Base-by-base conservation (phyloP, 2,329 filamentous ascomycete species). In the Sclerotinia nivalis region DNA sequence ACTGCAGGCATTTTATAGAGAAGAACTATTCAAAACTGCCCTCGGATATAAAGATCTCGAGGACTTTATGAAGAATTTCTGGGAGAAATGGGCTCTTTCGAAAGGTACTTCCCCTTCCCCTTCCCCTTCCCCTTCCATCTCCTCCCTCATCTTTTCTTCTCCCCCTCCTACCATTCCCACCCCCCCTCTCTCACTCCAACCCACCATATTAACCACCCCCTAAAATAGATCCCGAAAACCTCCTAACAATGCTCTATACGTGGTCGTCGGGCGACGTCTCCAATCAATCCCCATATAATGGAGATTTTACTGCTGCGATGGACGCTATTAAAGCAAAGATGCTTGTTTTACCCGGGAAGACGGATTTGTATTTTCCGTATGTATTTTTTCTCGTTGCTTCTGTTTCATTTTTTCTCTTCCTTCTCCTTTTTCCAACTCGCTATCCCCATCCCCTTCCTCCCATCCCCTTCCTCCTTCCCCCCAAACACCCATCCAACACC, bases 301-400 rank as follows among this genome's bases (percentile, higher is more conserved):
- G 87, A 1, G 81, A 91, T 72, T 90, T 93, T 72, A 84, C 85
- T 70, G 84, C 85, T 67, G 88, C 90, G 0, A 84, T 95, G 86
- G 82, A 83, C 60, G 84, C 83, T 3, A 93, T 95, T 79, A 91
- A 90, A 77, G 89, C 91, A 1, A 92, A 88, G 75, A 88, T 87
- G 0, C 80, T 95, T 55, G 89, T 95, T 4, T 79, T 94, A 20
- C 92, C 92, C 0, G 81, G 83, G 31, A 88, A 91, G 77, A 93
- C 91, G 0, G 92, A 95, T 77, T 82, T 95, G 6, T 95, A 95
- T 77, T 95, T 96, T 73, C 90, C 92, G 83, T 88, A 77, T 80
- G 85, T 80, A 10, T n/a, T n/a, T 59, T 55, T 18, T 10, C 37
- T 18, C 80, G 85, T 80, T 40, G 10, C 10, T 40, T 40, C 22